Base-by-base conservation (phyloP, 1,139 yeast species). In the Protomyces pachydermus region DNA sequence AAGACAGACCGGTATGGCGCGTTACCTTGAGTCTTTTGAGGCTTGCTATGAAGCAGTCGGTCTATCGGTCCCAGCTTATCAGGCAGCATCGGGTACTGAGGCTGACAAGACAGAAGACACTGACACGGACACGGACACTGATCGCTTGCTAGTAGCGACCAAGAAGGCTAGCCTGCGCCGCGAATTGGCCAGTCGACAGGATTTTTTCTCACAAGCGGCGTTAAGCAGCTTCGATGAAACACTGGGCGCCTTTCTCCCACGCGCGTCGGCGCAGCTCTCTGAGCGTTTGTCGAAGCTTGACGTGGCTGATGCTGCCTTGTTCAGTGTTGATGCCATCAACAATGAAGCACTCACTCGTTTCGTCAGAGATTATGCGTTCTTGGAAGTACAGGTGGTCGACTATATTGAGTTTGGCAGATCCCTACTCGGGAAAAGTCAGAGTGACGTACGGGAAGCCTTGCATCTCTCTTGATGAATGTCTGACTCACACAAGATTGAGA, bases 1-100 rank as follows among this genome's bases (percentile, higher is more conserved):
- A 54, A 46, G 60, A 3, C 68, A 71, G 9, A 75, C 78, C 2
- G 87, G 83, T 71, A 80, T 82, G 54, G 88, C 84, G 14, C 65
- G 65, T 6, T 51, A 62, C 6, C 46, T 68, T 25, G 57, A 53
- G 25, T 64, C 69, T 2, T 39, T 68, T 10, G 42, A 60, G 9
- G 65, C 25, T 42, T 42, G 48, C 16, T 42, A 42, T 20, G 48
- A 16, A 10, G 48, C 12, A 10, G 48, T 18, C 12, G 48, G 25
- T n/a, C 25, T 42, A 6, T 23, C 48, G 3, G 4, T 18, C 5
- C 48, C 25, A 20, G 23, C 23, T 10, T 23, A 10, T 9, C 23
- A n/a, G 16, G 10, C 25, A n/a, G 48, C 20, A 42, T n/a, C 20
- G 5, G 25, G 23, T 5, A 10, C 25, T 12, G 12, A 5, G 23